Evolutionary conservation across 2,329 filamentous ascomycete species (phyloP).

Genomic region (Phoma sp.): DNA sequence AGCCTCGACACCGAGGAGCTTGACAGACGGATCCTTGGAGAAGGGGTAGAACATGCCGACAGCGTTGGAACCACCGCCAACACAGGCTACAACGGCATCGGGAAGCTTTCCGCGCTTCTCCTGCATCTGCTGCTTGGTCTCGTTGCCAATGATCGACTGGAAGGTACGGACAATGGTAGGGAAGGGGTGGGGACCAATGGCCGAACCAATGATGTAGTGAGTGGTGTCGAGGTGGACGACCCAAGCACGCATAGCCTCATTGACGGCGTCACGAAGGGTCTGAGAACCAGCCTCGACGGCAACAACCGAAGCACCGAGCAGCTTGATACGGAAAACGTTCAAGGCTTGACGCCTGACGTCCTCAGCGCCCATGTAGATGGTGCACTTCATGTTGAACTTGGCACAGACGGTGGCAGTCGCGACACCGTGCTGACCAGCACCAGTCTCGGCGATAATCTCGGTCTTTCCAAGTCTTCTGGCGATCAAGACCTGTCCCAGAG

Average conservation of each 20-base stretch:
- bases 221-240: slow-evolving; percentile 91
- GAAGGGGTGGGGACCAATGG: slow-evolving; percentile 97
- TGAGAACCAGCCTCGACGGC: slow-evolving; percentile 89
- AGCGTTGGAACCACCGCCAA: slow-evolving; percentile 93
- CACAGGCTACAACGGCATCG: slow-evolving; percentile 94
- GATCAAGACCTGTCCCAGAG: slow-evolving; percentile 87
- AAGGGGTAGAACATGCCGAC: slow-evolving; percentile 99
- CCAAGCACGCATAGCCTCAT: slow-evolving; percentile 94
- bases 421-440: slow-evolving; percentile 96
- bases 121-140: slow-evolving; percentile 91
- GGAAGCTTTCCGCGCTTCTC: slow-evolving; percentile 85
- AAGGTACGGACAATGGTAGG: slow-evolving; percentile 97
- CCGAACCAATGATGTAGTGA: slow-evolving; percentile 97
- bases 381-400: slow-evolving; percentile 98
- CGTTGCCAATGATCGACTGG: slow-evolving; percentile 93
- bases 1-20: slow-evolving; percentile 91
- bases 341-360: slow-evolving; percentile 94
- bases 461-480: slow-evolving; percentile 89
- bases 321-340: slow-evolving; percentile 98
- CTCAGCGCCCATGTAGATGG: slow-evolving; percentile 97
- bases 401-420: slow-evolving; percentile 97
- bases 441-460: slow-evolving; percentile 96
- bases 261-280: slow-evolving; percentile 71
- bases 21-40: slow-evolving; percentile 80
- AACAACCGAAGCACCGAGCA: slow-evolving; percentile 90